Base-by-base conservation (phyloP, 768 basidiomycete genomes). In the Pholiota conissans region DNA sequence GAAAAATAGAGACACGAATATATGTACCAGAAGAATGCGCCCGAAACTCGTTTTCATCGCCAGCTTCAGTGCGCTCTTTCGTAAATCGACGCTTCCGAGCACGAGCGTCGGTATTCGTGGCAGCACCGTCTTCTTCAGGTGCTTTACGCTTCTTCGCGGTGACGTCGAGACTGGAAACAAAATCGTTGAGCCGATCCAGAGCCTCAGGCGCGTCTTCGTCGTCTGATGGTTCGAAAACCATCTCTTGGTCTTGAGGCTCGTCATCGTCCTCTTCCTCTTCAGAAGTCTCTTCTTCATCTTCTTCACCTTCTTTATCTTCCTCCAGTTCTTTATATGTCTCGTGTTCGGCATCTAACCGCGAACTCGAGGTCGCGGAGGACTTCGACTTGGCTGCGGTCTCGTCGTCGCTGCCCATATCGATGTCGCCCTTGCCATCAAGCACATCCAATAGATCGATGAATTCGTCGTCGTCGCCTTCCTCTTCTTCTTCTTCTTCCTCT, bases 41-140 rank as follows among this genome's bases (percentile, higher is more conserved):
- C 10, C 82, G 84, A 67, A 94, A 95, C 65, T 94, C 93, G 64
- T 85, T 86, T 68, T 95, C 94, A 28, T 80, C 81, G 5, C 91
- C 93, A 27, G 86, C 84, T 65, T 91, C 89, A 2, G 87, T 93
- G 50, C 82, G 82, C 65, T 94, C 93, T 55, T 81, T 74, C 51
- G 93, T 73, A 9, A 77, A 70, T 32, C 90, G 84, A 42, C 88
- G 78, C 67, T 88, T 90, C 51, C 77, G 73, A 14, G 71, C 67
- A 34, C 66, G 69, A 5, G 66, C 60, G 13, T 67, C 69, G 5
- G 59, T 55, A 7, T 67, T 71, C 4, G 63, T 65, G 2, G 65
- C 63, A 1, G 42, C 42, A 2, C 57, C 57, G 13, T 68, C 73
- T 1, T 76, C 81, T 11, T 76, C 75, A n/a, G 73, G 71, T 0